Conservation (phyloP, 2,329 filamentous ascomycete genomes). For the Acephala macrosclerotiorum region DNA sequence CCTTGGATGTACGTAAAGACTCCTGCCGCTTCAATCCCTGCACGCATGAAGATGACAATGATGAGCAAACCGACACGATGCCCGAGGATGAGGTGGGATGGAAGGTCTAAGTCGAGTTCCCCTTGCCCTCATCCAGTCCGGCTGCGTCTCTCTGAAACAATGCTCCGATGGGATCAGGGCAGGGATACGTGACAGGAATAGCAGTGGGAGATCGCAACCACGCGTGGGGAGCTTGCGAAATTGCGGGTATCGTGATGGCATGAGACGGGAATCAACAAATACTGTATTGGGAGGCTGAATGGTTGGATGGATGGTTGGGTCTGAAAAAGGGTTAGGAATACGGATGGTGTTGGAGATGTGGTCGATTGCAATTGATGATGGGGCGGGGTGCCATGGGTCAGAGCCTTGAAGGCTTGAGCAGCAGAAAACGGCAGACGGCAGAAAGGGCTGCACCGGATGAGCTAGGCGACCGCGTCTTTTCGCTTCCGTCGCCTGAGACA, state of each 20-base stretch:
- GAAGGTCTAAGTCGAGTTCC: slow-evolving; percentile 6
- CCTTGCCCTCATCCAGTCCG: slow-evolving; percentile 28
- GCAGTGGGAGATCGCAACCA: slow-evolving; percentile 13
- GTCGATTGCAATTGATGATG: background rate
- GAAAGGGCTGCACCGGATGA: slow-evolving; percentile 6
- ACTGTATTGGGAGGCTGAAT: slow-evolving; percentile 26
- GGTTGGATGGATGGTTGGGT: slow-evolving; percentile 6
- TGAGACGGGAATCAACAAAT: slow-evolving; percentile 19
- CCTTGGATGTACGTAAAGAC: slow-evolving; percentile 19
- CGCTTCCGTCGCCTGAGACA: slow-evolving; percentile 33
- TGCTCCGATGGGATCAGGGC: slow-evolving; percentile 33
- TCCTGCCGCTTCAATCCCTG: slow-evolving; percentile 33
- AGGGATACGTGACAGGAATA: slow-evolving; percentile 34
- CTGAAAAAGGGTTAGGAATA: slow-evolving; percentile 6
- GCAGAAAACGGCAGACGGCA: background rate
- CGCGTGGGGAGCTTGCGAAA: slow-evolving; percentile 13
- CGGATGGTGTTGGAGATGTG: background rate
- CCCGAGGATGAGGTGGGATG: slow-evolving; percentile 31
- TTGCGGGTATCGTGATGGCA: slow-evolving; percentile 16
- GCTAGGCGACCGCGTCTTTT: slow-evolving; percentile 29
- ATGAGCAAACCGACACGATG: slow-evolving; percentile 30
- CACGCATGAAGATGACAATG: slow-evolving; percentile 30
- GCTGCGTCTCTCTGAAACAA: slow-evolving; percentile 43
- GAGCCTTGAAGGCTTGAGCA: background rate
- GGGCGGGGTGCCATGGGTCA: background rate